phyloP scores from a whole-genome alignment of 192 early-diverging fungal species.

The Backusella psychrophila region DNA sequence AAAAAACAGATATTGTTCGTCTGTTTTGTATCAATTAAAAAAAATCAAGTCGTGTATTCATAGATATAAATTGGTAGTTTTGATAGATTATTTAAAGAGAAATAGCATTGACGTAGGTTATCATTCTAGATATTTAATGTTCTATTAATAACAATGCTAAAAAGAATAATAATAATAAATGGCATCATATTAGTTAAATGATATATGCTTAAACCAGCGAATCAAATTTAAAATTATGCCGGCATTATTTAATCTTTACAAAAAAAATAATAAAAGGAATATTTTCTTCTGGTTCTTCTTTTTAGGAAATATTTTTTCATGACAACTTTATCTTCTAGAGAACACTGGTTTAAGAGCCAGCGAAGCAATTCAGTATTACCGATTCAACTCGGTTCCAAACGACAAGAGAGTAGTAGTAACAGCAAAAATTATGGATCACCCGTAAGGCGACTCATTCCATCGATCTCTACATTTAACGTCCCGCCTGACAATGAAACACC shows the following conservation, averaged over 20 bases:
- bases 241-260: background rate
- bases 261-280: background rate
- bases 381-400: background rate
- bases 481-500: background rate
- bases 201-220: background rate
- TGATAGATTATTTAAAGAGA: background rate
- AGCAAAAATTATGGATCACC: background rate
- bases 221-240: conserved; percentile 5
- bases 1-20: background rate
- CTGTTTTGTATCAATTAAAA: background rate
- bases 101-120: background rate
- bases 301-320: background rate
- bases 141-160: background rate
- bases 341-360: background rate
- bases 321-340: background rate
- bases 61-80: background rate
- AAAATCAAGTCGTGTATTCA: background rate
- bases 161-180: background rate
- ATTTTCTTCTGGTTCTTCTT: background rate
- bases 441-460: conserved; percentile 16
- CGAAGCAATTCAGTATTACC: background rate
- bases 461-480: conserved; percentile 14
- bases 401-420: background rate
- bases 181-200: background rate
- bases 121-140: background rate